Base-by-base conservation (phyloP, 1,284 basidiomycete genomes). In the Tilletia indica region DNA sequence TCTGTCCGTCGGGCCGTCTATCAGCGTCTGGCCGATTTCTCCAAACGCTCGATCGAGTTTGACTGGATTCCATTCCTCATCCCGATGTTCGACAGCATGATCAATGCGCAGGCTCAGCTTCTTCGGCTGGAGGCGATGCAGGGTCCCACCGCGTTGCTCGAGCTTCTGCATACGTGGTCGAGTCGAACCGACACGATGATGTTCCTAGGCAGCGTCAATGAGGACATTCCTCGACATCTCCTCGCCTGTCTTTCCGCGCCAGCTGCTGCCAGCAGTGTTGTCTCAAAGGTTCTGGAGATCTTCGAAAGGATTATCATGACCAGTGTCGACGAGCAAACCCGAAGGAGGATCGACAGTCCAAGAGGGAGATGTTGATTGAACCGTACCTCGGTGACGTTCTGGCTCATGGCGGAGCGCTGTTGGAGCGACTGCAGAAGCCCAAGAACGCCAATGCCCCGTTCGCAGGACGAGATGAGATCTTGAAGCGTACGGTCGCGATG, bases 71-170 rank as follows among this genome's bases (percentile, higher is more conserved):
- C 89, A 0, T 97, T 90, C 85, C 87, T 97, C 76, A 84, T 86
- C 0, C 85, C 87, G 11, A 88, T 91, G 12, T 97, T 94, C 85
- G 76, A 87, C 1, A 86, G 88, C 0, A 89, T 94, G 84, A 91
- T 99, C 79, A 90, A 91, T 0, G 94, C 95, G 0, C 91, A 95
- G 21, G 86, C 99, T 36, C 86, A 89, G 0, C 85, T 87, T 4
- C 87, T 99, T 31, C 90, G 92, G 71, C 87, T 87, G 66, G 96
- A 99, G 85, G 97, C 95, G 80, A 93, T 92, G 0, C 96, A 99
- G 85, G 89, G 93, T 0, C 94, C 95, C 0, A 96, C 94, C 0
- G 91, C 93, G 0, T 87, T 97, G 38, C 87, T 99, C 54, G 93
- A 97, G 47, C 87, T 99, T 0, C 92, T 98, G 84, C 88, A 90